Evolutionary conservation across 768 basidiomycete species (phyloP), one percentile per base, ranked within the genome.

Genomic region (Tulasnella sp.): DNA sequence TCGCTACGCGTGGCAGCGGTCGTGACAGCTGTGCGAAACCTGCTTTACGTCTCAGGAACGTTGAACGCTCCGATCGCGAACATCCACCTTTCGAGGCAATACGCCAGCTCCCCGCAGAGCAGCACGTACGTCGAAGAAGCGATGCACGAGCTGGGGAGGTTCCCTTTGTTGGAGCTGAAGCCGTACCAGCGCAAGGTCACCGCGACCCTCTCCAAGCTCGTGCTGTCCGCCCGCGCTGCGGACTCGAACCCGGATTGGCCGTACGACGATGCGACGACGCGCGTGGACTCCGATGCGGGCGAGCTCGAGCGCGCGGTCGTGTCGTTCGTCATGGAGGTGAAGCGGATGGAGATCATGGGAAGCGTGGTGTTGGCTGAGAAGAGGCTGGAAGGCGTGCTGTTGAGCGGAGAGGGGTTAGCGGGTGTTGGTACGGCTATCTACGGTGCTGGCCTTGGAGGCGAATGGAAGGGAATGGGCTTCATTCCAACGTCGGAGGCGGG

Each of bases 401-500:
- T 76, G 77, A 82, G 83, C 86, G 87, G 83, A 69, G 85, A 82
- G 37, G 84, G 80, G 34, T 48, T 79, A 48, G 77, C 76, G 11
- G 84, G 85, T 11, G 86, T 96, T 72, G 96, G 96, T 0, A 85
- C 92, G 24, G 93, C 94, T 22, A 88, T 95, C n/a, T 89, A 94
- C 48, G 96, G 96, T 24, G 94, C 92, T 4, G 95, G 96, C 5
- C 87, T 88, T 76, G 95, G 89, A 34, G 94, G 90, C 12, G 87
- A 88, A 31, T 96, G 95, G 95, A 93, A 91, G 83, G 96, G 94
- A 18, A 94, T 95, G 82, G 96, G 96, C 46, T 96, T 92, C 89
- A 90, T 93, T 60, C 81, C 83, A n/a, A 41, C 44, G 6, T 76
- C 78, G n/a, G 83, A 74, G 77, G 73, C 7, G n/a, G 54, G 48